A percentile compares a stretch with the other conserved stretches of the same genome.
phyloP scores from a whole-genome alignment of 495 filamentous ascomycete species.

The Paragyromitra xinjiangensis region DNA sequence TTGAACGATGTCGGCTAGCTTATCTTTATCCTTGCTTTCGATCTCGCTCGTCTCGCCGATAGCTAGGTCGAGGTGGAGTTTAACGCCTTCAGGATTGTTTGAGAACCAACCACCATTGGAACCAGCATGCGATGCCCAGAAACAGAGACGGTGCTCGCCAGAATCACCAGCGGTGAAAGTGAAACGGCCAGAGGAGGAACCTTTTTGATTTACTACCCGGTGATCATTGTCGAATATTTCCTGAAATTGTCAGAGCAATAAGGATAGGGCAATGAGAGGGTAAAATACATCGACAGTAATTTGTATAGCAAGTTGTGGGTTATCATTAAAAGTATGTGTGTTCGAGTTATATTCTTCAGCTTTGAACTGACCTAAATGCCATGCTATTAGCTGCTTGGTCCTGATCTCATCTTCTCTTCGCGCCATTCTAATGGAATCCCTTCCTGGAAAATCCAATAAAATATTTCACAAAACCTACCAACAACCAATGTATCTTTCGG shows the following conservation, averaged over 20 bases:
- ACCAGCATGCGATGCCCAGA: slow-evolving; percentile 76
- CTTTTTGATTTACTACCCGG: slow-evolving; percentile 87
- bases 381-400: slow-evolving; percentile 1
- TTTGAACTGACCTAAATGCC: slow-evolving; percentile 74
- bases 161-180: slow-evolving; percentile 95
- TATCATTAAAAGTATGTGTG: slow-evolving; percentile 69
- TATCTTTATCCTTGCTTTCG: slow-evolving; percentile 91
- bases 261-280: neutral
- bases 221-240: slow-evolving; percentile 99
- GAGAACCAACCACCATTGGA: slow-evolving; percentile 74
- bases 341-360: slow-evolving; percentile 80
- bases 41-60: slow-evolving; percentile 96
- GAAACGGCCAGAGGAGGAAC: slow-evolving; percentile 79
- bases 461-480: slow-evolving; percentile 64
- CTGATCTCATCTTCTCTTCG: neutral
- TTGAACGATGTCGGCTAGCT: slow-evolving; percentile 89
- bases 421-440: neutral
- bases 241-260: slow-evolving; percentile 56
- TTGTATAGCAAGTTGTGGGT: slow-evolving; percentile 78
- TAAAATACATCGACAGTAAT: slow-evolving; percentile 81
- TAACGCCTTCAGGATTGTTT: slow-evolving; percentile 75
- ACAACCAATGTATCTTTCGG: slow-evolving; percentile 97
- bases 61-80: slow-evolving; percentile 85
- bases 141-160: slow-evolving; percentile 94
- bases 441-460: too few species aligned